Conservation (phyloP, 495 filamentous ascomycete species). For the Amniculicola lignicola region DNA sequence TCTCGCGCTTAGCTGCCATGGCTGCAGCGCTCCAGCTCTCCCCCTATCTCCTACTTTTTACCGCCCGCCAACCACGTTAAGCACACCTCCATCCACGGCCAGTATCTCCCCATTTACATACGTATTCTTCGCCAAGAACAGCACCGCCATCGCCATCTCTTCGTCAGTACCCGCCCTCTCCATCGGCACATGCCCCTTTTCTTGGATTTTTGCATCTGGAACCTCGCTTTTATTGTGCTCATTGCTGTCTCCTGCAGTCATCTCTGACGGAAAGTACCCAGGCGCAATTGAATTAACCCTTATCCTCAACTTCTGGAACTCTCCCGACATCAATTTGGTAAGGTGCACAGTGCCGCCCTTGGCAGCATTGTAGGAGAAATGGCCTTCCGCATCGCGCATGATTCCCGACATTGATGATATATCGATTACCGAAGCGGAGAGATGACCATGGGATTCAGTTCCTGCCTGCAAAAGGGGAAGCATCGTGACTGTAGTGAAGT, state of each 20-base stretch:
- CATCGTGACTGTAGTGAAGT: slow-evolving; percentile 47
- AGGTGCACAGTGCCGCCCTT: slow-evolving; percentile 46
- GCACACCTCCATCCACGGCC: slow-evolving; percentile 57
- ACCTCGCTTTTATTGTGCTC: slow-evolving; percentile 54
- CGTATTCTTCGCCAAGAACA: slow-evolving; percentile 51
- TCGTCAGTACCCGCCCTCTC: slow-evolving; percentile 46
- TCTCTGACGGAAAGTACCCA: slow-evolving; percentile 59
- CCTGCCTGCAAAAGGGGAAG: slow-evolving; percentile 46
- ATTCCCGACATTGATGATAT: slow-evolving; percentile 46
- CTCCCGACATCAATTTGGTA: slow-evolving; percentile 48
- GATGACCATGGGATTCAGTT: slow-evolving; percentile 38
- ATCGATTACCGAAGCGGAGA: slow-evolving; percentile 45
- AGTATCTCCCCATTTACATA: slow-evolving; percentile 64
- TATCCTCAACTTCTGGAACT: slow-evolving; percentile 47
- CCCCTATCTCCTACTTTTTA: slow-evolving; percentile 8
- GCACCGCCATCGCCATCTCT: slow-evolving; percentile 50
- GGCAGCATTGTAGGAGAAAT: slow-evolving; percentile 47
- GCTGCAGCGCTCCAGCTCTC: no score
- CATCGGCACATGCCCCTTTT: slow-evolving; percentile 50
- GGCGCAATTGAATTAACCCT: slow-evolving; percentile 52
- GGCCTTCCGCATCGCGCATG: slow-evolving; percentile 45
- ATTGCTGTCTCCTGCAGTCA: slow-evolving; percentile 59
- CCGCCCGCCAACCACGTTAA: slow-evolving; percentile 47
- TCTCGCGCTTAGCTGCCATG: no score
- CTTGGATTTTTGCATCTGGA: slow-evolving; percentile 47